phyloP scores from a whole-genome alignment of 2,329 filamentous ascomycete genomes.

The Xylariaceae sp. region DNA sequence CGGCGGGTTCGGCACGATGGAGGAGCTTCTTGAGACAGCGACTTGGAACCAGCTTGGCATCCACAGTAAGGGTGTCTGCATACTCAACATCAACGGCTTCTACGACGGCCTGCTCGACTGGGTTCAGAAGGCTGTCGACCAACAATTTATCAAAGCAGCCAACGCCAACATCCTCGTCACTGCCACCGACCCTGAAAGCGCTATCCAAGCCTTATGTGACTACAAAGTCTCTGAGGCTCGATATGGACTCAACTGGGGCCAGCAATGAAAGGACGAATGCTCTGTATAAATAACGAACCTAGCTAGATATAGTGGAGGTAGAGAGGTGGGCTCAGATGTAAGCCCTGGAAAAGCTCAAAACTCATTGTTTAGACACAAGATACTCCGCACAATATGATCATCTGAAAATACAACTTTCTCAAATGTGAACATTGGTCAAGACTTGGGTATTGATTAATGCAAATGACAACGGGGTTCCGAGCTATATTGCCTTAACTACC shows the following conservation, averaged over 20 bases:
- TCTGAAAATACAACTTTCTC: no score
- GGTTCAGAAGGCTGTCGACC: slow-evolving; percentile 70
- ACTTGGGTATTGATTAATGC: no score
- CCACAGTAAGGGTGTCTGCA: slow-evolving; percentile 71
- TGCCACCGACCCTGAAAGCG: slow-evolving; percentile 67
- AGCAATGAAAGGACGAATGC: slow-evolving; percentile 19
- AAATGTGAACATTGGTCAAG: no score
- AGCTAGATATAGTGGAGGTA: no score
- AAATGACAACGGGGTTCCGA: no score
- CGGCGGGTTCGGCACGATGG: slow-evolving; percentile 87
- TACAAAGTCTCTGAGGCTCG: slow-evolving; percentile 74
- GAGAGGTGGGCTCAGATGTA: no score
- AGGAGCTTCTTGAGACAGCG: slow-evolving; percentile 87
- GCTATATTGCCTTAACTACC: no score
- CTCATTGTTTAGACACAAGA: no score
- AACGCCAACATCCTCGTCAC: slow-evolving; percentile 77
- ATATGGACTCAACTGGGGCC: slow-evolving; percentile 76
- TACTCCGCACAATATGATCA: no score
- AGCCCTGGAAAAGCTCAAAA: no score
- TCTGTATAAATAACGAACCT: no score
- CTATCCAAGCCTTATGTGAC: slow-evolving; percentile 63
- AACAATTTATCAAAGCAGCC: slow-evolving; percentile 69
- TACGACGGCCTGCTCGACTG: slow-evolving; percentile 84
- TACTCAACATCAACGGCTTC: slow-evolving; percentile 86
- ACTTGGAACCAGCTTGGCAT: slow-evolving; percentile 98